Evolutionary conservation across 805 yeast genomes (phyloP).

Genomic region (Candida endomychidarum): DNA sequence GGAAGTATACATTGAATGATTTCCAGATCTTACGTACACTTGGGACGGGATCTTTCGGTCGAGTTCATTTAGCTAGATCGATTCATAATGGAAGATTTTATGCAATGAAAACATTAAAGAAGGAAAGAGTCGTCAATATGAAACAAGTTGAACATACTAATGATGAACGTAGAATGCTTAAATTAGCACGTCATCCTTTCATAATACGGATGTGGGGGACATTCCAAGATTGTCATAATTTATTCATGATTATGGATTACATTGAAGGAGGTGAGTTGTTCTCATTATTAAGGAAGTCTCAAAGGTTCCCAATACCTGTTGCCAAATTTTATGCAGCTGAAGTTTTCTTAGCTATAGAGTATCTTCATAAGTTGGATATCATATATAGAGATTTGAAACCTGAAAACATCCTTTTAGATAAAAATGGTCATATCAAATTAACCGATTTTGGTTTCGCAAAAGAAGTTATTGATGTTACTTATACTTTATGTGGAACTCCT

Average conservation of each 20-base stretch:
- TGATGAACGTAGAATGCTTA: slow-evolving; percentile 60
- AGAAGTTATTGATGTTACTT: slow-evolving; percentile 58
- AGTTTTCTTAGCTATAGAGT: slow-evolving; percentile 57
- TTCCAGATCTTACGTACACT: slow-evolving; percentile 56
- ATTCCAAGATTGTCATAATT: slow-evolving; percentile 54
- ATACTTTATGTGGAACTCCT: slow-evolving; percentile 64
- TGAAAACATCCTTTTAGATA: slow-evolving; percentile 56
- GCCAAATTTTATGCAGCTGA: slow-evolving; percentile 66
- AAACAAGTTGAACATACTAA: slow-evolving; percentile 66
- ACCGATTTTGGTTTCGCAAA: slow-evolving; percentile 67
- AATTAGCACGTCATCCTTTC: slow-evolving; percentile 59
- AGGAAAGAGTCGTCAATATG: slow-evolving; percentile 57
- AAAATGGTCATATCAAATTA: slow-evolving; percentile 59
- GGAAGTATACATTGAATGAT: slow-evolving; percentile 56
- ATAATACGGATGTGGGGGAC: slow-evolving; percentile 69
- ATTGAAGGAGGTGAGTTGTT: slow-evolving; percentile 65
- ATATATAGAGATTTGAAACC: slow-evolving; percentile 63
- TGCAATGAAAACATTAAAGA: slow-evolving; percentile 59
- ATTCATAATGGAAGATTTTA: slow-evolving; percentile 60
- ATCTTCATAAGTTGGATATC: slow-evolving; percentile 57
- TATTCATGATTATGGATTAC: slow-evolving; percentile 65
- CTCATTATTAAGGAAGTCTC: slow-evolving; percentile 54
- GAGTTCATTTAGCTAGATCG: slow-evolving; percentile 58
- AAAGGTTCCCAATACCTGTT: slow-evolving; percentile 60
- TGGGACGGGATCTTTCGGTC: slow-evolving; percentile 62